Evolutionary conservation across 2,329 filamentous ascomycete species (phyloP).

Genomic region (Penicillium olsonii): DNA sequence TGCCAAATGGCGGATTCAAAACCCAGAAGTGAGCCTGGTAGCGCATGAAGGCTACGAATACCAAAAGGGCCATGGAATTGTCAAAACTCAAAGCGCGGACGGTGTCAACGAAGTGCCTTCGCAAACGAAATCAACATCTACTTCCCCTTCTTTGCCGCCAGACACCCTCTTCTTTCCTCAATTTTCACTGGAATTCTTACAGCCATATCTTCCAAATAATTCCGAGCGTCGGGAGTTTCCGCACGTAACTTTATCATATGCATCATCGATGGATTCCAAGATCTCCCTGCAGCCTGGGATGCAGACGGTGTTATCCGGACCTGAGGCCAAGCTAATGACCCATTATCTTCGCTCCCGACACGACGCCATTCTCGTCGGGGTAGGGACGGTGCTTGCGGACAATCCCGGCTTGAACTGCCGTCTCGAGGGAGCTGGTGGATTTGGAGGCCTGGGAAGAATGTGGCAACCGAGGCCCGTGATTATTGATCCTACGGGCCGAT

Average conservation of each 20-base stretch:
- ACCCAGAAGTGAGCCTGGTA: conserved; percentile 45
- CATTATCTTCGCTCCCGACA: conserved; percentile 83
- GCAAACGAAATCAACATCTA: conserved; percentile 12
- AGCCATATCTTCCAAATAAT: conserved; percentile 52
- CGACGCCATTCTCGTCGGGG: conserved; percentile 81
- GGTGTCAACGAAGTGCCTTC: conserved; percentile 11
- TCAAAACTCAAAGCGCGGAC: conserved; percentile 30
- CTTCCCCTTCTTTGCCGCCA: conserved; percentile 29
- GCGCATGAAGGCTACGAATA: conserved; percentile 50
- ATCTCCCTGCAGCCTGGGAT: conserved; percentile 74
- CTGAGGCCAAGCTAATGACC: conserved; percentile 86
- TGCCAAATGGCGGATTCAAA: conserved; percentile 50
- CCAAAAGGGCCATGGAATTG: conserved; percentile 46
- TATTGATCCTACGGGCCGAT: conserved; percentile 76
- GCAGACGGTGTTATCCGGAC: conserved; percentile 81
- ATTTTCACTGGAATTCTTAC: conserved; percentile 49
- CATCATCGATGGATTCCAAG: conserved; percentile 82
- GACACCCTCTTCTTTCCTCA: conserved; percentile 50
- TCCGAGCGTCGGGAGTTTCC: conserved; percentile 43
- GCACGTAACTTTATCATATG: conserved; percentile 81
- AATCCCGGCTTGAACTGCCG: conserved; percentile 85
- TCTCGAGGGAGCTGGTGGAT: conserved; percentile 61
- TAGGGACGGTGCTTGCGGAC: conserved; percentile 80
- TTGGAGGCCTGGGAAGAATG: conserved; percentile 53
- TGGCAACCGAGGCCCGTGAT: conserved; percentile 79